phyloP scores from a whole-genome alignment of 345 rosid species.

The Moricandia arvensis region DNA sequence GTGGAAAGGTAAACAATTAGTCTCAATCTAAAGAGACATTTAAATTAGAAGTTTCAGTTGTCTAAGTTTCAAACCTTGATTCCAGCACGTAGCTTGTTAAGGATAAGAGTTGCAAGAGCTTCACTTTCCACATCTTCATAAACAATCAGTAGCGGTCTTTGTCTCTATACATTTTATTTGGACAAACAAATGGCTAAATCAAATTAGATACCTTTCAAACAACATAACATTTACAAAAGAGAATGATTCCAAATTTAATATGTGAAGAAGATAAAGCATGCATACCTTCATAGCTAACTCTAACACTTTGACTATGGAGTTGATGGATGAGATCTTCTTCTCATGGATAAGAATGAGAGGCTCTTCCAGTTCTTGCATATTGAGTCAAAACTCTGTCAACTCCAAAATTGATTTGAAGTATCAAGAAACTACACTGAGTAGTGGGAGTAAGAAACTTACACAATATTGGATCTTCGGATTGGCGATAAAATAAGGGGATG shows the following conservation, averaged over 20 bases:
- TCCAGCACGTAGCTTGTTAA: conserved; percentile 97
- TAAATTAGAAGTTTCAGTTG: background rate
- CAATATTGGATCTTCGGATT: conserved; percentile 90
- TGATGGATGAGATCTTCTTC: conserved; percentile 82
- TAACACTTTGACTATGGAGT: conserved; percentile 81
- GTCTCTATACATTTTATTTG: conserved; percentile 46
- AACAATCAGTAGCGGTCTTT: conserved; percentile 81
- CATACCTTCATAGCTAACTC: conserved; percentile 90
- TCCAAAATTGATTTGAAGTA: background rate
- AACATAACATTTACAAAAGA: background rate
- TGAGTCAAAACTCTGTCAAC: background rate
- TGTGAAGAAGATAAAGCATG: background rate
- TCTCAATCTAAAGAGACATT: background rate
- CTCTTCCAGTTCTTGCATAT: conserved; percentile 78
- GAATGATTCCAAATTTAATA: background rate
- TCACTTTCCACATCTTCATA: conserved; percentile 96
- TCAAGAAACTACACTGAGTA: background rate
- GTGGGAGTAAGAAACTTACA: conserved; percentile 45
- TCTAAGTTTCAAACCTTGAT: conserved; percentile 56
- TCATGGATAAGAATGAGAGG: conserved; percentile 94
- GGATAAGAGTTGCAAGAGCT: conserved; percentile 80
- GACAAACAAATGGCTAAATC: background rate
- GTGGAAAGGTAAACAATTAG: background rate
- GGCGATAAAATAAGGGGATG: conserved; percentile 91
- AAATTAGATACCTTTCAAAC: background rate